phyloP scores from a whole-genome alignment of 1,139 yeast species.

The Blastobotrys buckinghamii region DNA sequence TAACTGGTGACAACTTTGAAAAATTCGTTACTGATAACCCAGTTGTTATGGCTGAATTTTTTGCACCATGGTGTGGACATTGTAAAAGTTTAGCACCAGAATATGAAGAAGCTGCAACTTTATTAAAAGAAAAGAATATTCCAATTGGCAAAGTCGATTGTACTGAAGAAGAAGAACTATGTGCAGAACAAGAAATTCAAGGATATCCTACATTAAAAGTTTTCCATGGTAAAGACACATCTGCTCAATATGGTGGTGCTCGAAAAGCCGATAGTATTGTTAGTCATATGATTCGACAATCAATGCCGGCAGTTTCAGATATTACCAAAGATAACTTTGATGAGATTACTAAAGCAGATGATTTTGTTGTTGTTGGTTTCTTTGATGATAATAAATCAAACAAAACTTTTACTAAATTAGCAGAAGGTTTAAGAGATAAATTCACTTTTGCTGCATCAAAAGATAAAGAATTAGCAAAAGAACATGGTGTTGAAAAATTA shows the following conservation, averaged over 20 bases:
- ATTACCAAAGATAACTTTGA: slow-evolving; percentile 48
- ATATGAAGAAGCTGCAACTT: slow-evolving; percentile 77
- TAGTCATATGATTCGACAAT: slow-evolving; percentile 73
- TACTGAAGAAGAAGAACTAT: slow-evolving; percentile 76
- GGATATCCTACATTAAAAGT: slow-evolving; percentile 94
- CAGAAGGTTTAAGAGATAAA: slow-evolving; percentile 54
- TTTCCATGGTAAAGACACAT: slow-evolving; percentile 55
- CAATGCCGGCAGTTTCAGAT: slow-evolving; percentile 69
- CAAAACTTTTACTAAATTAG: slow-evolving; percentile 49
- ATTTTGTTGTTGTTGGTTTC: slow-evolving; percentile 27
- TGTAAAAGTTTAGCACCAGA: slow-evolving; percentile 94
- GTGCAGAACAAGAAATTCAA: slow-evolving; percentile 65
- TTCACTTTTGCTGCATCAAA: slow-evolving; percentile 54
- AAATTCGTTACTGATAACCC: slow-evolving; percentile 65
- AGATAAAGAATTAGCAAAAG: slow-evolving; percentile 42
- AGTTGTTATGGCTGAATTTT: slow-evolving; percentile 87
- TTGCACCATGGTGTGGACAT: slow-evolving; percentile 99
- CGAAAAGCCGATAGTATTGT: slow-evolving; percentile 76
- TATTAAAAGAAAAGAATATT: slow-evolving; percentile 58
- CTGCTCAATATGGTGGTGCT: slow-evolving; percentile 66
- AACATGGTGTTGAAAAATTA: slow-evolving; percentile 39
- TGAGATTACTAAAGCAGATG: slow-evolving; percentile 32
- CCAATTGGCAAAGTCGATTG: slow-evolving; percentile 91
- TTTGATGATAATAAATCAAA: slow-evolving; percentile 38
- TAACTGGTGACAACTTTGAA: slow-evolving; percentile 48